A percentile compares a stretch with the other conserved stretches of the same genome.
These are phyloP conservation scores for Claviceps pusilla DNA, from an alignment of 2,329 filamentous ascomycete species.

Conservation along the genomic window DNA sequence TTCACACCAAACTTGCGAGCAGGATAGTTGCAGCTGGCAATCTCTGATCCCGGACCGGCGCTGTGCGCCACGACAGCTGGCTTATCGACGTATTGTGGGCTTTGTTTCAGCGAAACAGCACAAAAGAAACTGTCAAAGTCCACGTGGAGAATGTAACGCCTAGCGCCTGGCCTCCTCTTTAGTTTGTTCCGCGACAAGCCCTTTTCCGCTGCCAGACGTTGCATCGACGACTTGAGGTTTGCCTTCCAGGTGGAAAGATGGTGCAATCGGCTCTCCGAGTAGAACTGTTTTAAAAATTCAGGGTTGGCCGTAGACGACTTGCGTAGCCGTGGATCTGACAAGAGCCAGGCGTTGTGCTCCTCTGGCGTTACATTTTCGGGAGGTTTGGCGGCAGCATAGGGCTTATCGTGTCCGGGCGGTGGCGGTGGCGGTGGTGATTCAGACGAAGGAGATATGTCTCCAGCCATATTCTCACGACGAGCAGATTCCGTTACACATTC, in stretches of 20 bases:
- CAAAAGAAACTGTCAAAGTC: slow-evolving; percentile 99
- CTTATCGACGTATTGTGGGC: slow-evolving; percentile 60
- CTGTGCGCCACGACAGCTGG: slow-evolving; percentile 85
- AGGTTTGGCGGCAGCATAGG: slow-evolving; percentile 5
- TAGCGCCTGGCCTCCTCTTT: slow-evolving; percentile 43
- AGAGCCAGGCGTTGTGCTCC: slow-evolving; percentile 74
- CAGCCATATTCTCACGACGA: neutral
- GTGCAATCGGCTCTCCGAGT: slow-evolving; percentile 85
- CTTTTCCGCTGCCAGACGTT: slow-evolving; percentile 62
- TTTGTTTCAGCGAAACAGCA: slow-evolving; percentile 67
- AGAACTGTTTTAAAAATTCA: slow-evolving; percentile 85
- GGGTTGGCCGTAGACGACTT: slow-evolving; percentile 88
- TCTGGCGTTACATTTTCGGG: slow-evolving; percentile 68
- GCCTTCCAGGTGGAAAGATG: slow-evolving; percentile 96
- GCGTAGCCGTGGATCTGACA: slow-evolving; percentile 70
- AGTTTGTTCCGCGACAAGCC: slow-evolving; percentile 25
- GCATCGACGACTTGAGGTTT: slow-evolving; percentile 77
- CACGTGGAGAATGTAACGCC: slow-evolving; percentile 82
- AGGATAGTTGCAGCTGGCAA: slow-evolving; percentile 93
- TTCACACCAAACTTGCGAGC: slow-evolving; percentile 76
- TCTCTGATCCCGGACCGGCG: slow-evolving; percentile 72
- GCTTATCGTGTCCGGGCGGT: neutral
- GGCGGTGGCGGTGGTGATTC: neutral
- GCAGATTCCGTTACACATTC: neutral
- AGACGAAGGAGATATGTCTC: neutral